Evolutionary conservation across 148 eudicot genomes (phyloP).

Genomic region (Tetragonia tetragonoides): DNA sequence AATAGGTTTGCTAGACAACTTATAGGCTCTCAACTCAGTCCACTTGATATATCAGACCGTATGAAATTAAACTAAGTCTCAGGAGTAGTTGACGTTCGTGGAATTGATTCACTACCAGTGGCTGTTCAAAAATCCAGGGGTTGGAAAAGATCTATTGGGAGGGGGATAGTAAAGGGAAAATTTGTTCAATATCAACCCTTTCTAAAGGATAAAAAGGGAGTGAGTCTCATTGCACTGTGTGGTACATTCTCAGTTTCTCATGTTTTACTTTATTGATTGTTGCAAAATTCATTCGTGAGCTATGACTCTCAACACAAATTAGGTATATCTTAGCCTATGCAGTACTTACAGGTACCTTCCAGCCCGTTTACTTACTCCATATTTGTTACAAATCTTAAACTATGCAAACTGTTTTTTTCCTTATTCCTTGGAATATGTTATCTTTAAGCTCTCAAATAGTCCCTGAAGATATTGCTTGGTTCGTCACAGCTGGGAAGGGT

Average conservation of each 20-base stretch:
- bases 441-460: too few species aligned
- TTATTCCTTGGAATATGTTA: too few species aligned
- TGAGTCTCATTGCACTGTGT: not conserved
- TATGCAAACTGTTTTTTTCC: not conserved
- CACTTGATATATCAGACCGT: not conserved
- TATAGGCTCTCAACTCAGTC: not conserved
- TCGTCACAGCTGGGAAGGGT: too few species aligned
- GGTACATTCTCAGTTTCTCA: not conserved
- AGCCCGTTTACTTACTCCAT: constrained; percentile 4
- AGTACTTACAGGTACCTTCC: constrained; percentile 85
- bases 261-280: constrained; percentile 14
- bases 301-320: constrained; percentile 76
- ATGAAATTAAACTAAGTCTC: not conserved
- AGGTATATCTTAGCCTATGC: constrained; percentile 88
- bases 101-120: not conserved
- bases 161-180: not conserved
- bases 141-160: not conserved
- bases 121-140: not conserved
- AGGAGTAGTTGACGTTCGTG: not conserved
- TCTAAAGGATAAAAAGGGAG: not conserved
- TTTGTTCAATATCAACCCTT: not conserved
- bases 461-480: too few species aligned
- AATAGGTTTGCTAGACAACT: not conserved
- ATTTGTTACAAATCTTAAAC: constrained; percentile 2
- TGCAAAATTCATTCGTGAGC: constrained; percentile 89